phyloP scores from a whole-genome alignment of 371 early-diverging fungal genomes.

The Synchytrium microbalum region DNA sequence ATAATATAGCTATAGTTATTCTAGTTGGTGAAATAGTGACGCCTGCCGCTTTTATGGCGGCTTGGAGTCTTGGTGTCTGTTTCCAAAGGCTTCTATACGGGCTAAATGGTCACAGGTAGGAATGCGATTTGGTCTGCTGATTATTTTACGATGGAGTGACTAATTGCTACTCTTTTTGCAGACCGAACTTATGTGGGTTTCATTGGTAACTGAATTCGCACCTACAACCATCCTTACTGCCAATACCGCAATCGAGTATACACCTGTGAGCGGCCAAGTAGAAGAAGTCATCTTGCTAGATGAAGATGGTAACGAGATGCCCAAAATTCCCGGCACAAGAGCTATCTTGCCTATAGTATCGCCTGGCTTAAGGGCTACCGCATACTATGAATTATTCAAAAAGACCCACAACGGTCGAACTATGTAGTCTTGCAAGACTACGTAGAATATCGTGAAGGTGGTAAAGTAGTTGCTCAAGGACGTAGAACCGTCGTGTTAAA shows the following conservation, averaged over 20 bases:
- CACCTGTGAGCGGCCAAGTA: not conserved
- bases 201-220: not conserved
- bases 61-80: not conserved
- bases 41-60: not conserved
- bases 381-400: not conserved
- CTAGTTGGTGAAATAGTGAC: not conserved
- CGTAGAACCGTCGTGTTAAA: not conserved
- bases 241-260: not conserved
- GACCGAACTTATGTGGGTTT: not conserved
- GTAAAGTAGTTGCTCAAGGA: not conserved
- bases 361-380: not conserved
- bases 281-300: not conserved
- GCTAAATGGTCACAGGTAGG: not conserved
- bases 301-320: not conserved
- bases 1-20: not conserved
- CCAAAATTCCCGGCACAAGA: not conserved
- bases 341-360: not conserved
- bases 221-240: not conserved
- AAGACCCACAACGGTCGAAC: not conserved
- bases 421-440: not conserved
- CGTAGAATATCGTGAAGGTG: not conserved
- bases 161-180: too few species aligned
- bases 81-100: not conserved
- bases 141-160: too few species aligned
- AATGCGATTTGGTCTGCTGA: too few species aligned